These are phyloP conservation scores for Starmera amethionina DNA, from an alignment of 805 yeast genomes.

Conservation along the genomic window DNA sequence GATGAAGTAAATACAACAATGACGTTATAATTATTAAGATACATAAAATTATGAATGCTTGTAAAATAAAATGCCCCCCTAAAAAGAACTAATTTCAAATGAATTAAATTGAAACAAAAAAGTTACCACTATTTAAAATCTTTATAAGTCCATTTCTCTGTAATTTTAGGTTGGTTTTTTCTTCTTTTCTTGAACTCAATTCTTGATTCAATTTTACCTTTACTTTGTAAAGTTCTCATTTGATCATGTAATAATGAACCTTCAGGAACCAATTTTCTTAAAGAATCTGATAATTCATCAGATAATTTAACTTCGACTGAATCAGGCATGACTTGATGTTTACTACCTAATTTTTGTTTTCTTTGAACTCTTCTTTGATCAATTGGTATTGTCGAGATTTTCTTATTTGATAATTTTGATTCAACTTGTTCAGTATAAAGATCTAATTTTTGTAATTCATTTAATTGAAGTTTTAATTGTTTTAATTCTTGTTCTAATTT, in stretches of 20 bases:
- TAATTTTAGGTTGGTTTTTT: conserved; percentile 61
- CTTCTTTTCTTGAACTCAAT: conserved; percentile 52
- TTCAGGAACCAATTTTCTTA: conserved; percentile 81
- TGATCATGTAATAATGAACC: conserved; percentile 80
- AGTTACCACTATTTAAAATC: conserved; percentile 78
- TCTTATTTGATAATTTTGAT: conserved; percentile 4
- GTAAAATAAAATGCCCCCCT: background rate
- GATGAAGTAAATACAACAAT: background rate
- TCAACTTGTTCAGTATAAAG: conserved; percentile 21
- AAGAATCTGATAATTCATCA: conserved; percentile 78
- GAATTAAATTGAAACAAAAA: too few relatives aligned
- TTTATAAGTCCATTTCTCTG: conserved; percentile 91
- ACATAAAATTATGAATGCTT: background rate
- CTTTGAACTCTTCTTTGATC: conserved; percentile 22
- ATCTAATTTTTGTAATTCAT: conserved; percentile 44
- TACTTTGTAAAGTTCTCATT: conserved; percentile 69
- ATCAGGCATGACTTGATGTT: conserved; percentile 35
- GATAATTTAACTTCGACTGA: conserved; percentile 70
- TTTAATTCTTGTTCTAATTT: conserved; percentile 48
- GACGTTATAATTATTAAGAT: too few relatives aligned
- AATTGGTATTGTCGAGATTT: conserved; percentile 8
- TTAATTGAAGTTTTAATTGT: conserved; percentile 48
- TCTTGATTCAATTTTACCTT: conserved; percentile 83
- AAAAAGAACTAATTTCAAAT: background rate
- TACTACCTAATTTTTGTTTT: conserved; percentile 33